Evolutionary conservation across 306 rosid species (phyloP).

Genomic region (Cicer arietinum): DNA sequence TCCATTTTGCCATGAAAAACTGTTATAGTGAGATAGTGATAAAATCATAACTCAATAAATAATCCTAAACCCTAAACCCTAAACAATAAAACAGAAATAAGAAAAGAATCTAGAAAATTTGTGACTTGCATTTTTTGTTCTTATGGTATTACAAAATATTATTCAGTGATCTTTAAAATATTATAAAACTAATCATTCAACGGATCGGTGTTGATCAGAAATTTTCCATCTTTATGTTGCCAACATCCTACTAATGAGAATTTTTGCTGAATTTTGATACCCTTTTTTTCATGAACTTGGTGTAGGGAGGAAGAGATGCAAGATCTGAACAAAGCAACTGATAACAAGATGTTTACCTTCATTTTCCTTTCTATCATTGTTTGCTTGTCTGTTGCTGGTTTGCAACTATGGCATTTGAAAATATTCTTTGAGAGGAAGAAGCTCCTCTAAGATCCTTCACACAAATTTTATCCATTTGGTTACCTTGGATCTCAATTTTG

Average conservation of each 20-base stretch:
- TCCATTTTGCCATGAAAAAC: neutral
- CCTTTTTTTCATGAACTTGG: constrained; percentile 24
- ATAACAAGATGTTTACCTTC: constrained; percentile 66
- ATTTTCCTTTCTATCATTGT: constrained; percentile 70
- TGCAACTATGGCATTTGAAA: constrained; percentile 92
- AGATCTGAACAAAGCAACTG: constrained; percentile 62
- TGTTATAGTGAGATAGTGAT: neutral
- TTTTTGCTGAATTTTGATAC: constrained; percentile 28
- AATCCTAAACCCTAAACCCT: neutral
- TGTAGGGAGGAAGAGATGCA: constrained; percentile 90
- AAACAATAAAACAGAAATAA: constrained; percentile 25
- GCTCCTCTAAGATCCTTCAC: constrained; percentile 54
- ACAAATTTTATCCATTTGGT: neutral
- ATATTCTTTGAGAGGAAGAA: constrained; percentile 82
- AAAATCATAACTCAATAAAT: constrained; percentile 12
- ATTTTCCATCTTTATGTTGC: constrained; percentile 2
- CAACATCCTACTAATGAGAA: neutral
- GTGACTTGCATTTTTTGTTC: constrained; percentile 6
- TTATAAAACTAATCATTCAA: constrained; percentile 7
- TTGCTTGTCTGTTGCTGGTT: constrained; percentile 82
- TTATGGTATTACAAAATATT: neutral
- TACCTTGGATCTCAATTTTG: constrained; percentile 15
- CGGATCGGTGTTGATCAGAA: constrained; percentile 2
- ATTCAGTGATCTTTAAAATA: neutral
- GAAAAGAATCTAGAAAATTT: neutral